Conservation (phyloP, 371 early-diverging fungal genomes). For the Apophysomyces trapeziformis region DNA sequence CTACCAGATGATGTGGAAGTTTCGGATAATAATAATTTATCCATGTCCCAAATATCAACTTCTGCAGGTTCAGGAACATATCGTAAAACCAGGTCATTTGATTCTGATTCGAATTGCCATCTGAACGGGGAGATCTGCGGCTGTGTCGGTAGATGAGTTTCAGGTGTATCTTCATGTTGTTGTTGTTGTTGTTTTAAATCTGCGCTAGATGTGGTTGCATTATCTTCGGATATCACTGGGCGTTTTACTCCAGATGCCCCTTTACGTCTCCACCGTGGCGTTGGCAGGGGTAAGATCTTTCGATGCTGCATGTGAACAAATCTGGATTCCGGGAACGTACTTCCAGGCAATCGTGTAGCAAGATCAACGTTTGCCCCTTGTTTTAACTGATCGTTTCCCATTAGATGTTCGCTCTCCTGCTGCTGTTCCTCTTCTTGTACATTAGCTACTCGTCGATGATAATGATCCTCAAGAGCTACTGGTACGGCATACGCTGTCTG, state of each 20-base stretch:
- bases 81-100: slow-evolving; percentile 1
- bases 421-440: background rate
- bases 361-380: background rate
- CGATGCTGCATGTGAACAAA: slow-evolving; percentile 18
- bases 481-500: slow-evolving; percentile 7
- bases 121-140: slow-evolving; percentile 10
- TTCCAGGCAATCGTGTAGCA: slow-evolving; percentile 4
- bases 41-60: background rate
- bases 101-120: slow-evolving; percentile 19
- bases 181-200: slow-evolving; percentile 8
- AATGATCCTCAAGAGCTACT: slow-evolving; percentile 1
- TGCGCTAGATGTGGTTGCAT: background rate
- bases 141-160: background rate
- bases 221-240: background rate
- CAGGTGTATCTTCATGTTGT: background rate
- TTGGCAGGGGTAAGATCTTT: slow-evolving; percentile 25
- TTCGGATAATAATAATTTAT: background rate
- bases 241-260: slow-evolving; percentile 1
- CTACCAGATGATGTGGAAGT: background rate
- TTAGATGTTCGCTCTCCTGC: background rate
- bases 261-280: slow-evolving; percentile 24
- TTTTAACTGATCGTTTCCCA: background rate
- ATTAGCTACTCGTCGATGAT: background rate
- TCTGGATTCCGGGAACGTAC: slow-evolving; percentile 7
- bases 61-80: background rate